These are phyloP conservation scores for Lotus japonicus DNA, from an alignment of 306 rosid species.

Conservation along the genomic window DNA sequence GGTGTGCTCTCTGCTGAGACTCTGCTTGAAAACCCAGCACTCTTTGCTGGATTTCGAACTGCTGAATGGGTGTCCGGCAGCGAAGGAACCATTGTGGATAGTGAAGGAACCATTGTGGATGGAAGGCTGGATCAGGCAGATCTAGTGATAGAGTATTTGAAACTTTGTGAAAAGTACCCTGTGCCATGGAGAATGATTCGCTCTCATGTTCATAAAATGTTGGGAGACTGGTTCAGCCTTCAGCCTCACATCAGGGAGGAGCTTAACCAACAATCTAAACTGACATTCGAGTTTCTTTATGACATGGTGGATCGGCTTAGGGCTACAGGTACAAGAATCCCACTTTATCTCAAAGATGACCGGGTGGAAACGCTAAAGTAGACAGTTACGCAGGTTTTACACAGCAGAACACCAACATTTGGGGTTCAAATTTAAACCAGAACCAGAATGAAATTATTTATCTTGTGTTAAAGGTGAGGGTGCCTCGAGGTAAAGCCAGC, in stretches of 20 bases:
- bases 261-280: conserved; percentile 62
- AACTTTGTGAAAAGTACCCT: conserved; percentile 72
- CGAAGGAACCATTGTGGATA: no score
- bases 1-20: conserved; percentile 62
- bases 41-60: conserved; percentile 80
- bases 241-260: conserved; percentile 91
- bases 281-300: conserved; percentile 84
- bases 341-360: conserved; percentile 48
- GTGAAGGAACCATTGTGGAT: conserved; percentile 29
- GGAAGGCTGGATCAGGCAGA: conserved; percentile 73
- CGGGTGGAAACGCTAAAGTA: conserved; percentile 2
- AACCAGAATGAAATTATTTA: neutral
- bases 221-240: conserved; percentile 91
- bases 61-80: conserved; percentile 49
- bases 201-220: conserved; percentile 79
- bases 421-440: conserved; percentile 13
- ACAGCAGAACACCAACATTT: conserved; percentile 4
- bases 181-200: conserved; percentile 98
- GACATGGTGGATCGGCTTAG: conserved; percentile 61
- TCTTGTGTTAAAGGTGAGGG: neutral
- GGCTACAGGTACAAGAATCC: conserved; percentile 66
- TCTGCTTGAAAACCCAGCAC: conserved; percentile 90
- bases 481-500: neutral
- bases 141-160: conserved; percentile 72
- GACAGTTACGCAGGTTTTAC: conserved; percentile 9